Base-by-base conservation (phyloP, 495 filamentous ascomycete genomes). In the Parachaetomium inaequale region DNA sequence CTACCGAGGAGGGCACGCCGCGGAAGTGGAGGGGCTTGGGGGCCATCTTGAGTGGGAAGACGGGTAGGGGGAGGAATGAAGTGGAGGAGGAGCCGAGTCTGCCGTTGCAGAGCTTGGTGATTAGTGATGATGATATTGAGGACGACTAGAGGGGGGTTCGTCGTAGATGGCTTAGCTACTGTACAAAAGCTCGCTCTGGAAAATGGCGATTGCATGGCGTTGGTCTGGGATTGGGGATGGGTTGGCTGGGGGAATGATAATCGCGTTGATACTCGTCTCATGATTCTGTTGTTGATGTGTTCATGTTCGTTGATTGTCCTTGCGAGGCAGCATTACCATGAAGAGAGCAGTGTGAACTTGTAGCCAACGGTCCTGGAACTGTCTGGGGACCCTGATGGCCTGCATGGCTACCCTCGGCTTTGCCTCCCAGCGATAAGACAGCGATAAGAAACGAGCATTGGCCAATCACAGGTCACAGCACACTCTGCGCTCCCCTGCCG, bases 51-150 rank as follows among this genome's bases (percentile, higher is more conserved):
- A 72, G 63, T 23, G 53, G 68, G 7, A 12, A 45, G 14, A 23
- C 19, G n/a, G 38, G 34, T 0, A 31, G 23, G n/a, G 46, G 49
- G 23, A 62, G 26, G 65, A 71, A 45, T 43, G 64, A n/a, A 15
- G 43, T 65, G 23, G 58, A 65, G 45, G 62, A 63, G 57, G 58
- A 61, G 36, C 28, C 74, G 4, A 74, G 79, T 21, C 75, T 79
- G 46, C 75, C 78, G 58, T 79, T 83, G 47, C 83, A 87, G 72
- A 87, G 85, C 55, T 71, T 96, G 60, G 84, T 92, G 56, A 76
- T 98, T 46, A 92, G 88, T 68, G 93, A 98, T 71, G 94, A 98
- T 79, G 94, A 98, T 81, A 98, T 98, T 74, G 91, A 92, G 74
- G 93, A 97, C 76, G 85, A 88, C 70, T 83, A 67, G 75, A 63